Conservation (phyloP, 192 early-diverging fungal species). For the Geranomyces variabilis region DNA sequence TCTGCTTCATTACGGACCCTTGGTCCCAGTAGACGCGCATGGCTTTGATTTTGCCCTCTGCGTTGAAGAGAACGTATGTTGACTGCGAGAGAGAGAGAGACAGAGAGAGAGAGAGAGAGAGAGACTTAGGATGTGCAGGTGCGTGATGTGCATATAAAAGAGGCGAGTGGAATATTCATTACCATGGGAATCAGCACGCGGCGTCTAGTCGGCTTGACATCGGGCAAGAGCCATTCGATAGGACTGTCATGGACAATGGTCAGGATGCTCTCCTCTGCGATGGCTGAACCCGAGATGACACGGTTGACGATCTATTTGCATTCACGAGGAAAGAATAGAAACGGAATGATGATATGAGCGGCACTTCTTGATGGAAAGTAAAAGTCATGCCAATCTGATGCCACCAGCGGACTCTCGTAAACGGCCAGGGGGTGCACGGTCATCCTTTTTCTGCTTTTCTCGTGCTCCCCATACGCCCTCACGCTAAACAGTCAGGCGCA, state of each 20-base stretch:
- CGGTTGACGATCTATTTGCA: slow-evolving; percentile 25
- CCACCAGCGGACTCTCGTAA: background rate
- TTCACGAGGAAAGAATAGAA: background rate
- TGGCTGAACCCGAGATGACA: background rate
- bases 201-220: slow-evolving; percentile 52
- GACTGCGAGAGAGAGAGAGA: slow-evolving; percentile 15
- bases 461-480: no score
- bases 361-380: background rate
- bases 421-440: no score
- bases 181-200: slow-evolving; percentile 47
- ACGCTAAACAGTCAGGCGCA: no score
- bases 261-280: slow-evolving; percentile 50
- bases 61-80: slow-evolving; percentile 33
- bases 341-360: background rate
- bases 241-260: slow-evolving; percentile 45
- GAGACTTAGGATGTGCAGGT: background rate
- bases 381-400: background rate
- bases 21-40: slow-evolving; percentile 60
- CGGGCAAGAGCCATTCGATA: slow-evolving; percentile 56
- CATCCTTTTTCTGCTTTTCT: no score
- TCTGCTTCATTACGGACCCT: slow-evolving; percentile 53
- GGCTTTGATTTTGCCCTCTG: slow-evolving; percentile 27
- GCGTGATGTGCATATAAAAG: no score
- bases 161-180: slow-evolving; percentile 1
- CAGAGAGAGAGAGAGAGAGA: background rate